Evolutionary conservation across 345 rosid genomes (phyloP).

Genomic region (Pelargonium nanum): DNA sequence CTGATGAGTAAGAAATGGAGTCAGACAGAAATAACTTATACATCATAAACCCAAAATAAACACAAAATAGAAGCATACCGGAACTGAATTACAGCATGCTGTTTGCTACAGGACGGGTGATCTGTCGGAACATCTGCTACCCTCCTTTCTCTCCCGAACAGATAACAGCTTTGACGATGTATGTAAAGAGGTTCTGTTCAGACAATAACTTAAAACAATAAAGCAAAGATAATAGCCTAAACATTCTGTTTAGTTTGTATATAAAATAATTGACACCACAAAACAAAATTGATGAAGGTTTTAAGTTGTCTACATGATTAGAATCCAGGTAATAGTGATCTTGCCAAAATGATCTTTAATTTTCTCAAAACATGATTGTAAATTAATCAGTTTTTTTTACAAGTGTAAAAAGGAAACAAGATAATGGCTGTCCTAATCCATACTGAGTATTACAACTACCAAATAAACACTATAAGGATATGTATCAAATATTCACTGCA

Average conservation of each 20-base stretch:
- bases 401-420: no score
- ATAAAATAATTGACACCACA: background rate
- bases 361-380: no score
- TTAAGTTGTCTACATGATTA: no score
- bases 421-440: no score
- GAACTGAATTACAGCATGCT: constrained; percentile 90
- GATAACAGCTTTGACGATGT: constrained; percentile 94
- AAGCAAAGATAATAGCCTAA: background rate
- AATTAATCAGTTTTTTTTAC: no score
- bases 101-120: constrained; percentile 99
- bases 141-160: constrained; percentile 92
- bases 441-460: no score
- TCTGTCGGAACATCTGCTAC: constrained; percentile 91
- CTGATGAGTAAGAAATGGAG: constrained; percentile 27
- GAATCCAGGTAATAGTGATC: no score
- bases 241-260: background rate
- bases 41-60: constrained; percentile 6
- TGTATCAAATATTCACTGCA: no score
- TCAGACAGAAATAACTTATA: constrained; percentile 14
- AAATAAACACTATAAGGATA: no score
- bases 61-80: constrained; percentile 33
- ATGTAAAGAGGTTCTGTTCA: constrained; percentile 79
- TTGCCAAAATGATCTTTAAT: no score
- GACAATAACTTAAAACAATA: constrained; percentile 9
- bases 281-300: no score